phyloP scores from a whole-genome alignment of 2,329 filamentous ascomycete species.

The Myrmaecium sp. region DNA sequence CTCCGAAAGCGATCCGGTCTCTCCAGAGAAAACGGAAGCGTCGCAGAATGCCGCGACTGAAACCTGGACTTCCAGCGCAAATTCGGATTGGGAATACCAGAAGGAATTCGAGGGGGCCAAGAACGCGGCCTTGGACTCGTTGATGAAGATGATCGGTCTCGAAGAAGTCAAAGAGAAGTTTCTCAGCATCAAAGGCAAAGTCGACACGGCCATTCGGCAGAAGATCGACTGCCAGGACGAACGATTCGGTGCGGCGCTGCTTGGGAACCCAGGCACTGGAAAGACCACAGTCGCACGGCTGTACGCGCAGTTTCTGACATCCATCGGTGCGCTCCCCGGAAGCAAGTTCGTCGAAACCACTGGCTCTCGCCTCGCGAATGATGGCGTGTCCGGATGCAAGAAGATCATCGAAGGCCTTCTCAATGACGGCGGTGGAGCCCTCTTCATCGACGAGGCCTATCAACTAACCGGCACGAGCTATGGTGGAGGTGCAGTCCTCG shows the following conservation, averaged over 20 bases:
- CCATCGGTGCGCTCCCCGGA: conserved; percentile 46
- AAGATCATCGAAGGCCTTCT: conserved; percentile 39
- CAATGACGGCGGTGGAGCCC: conserved; percentile 43
- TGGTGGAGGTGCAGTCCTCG: conserved; percentile 46
- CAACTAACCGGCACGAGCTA: conserved; percentile 45
- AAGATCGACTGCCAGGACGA: conserved; percentile 36
- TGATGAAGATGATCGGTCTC: conserved; percentile 57
- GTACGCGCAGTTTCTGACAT: conserved; percentile 48
- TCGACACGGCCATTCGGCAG: conserved; percentile 46
- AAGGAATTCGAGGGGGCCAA: conserved; percentile 35
- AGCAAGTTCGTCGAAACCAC: conserved; percentile 47
- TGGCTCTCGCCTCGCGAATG: conserved; percentile 46
- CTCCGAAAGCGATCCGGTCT: no score
- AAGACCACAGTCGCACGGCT: conserved; percentile 63
- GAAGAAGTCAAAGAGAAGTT: conserved; percentile 51
- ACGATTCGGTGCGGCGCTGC: conserved; percentile 43
- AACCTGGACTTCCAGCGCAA: conserved; percentile 15
- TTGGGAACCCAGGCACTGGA: conserved; percentile 65
- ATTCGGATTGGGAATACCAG: conserved; percentile 43
- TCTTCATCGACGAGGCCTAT: conserved; percentile 71
- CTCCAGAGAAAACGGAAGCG: no score
- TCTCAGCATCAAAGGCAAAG: conserved; percentile 42
- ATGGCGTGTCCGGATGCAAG: conserved; percentile 42
- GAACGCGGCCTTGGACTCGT: conserved; percentile 39
- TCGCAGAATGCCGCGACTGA: not conserved